phyloP scores from a whole-genome alignment of 176 grass and related monocot species.

The Juncus effusus region DNA sequence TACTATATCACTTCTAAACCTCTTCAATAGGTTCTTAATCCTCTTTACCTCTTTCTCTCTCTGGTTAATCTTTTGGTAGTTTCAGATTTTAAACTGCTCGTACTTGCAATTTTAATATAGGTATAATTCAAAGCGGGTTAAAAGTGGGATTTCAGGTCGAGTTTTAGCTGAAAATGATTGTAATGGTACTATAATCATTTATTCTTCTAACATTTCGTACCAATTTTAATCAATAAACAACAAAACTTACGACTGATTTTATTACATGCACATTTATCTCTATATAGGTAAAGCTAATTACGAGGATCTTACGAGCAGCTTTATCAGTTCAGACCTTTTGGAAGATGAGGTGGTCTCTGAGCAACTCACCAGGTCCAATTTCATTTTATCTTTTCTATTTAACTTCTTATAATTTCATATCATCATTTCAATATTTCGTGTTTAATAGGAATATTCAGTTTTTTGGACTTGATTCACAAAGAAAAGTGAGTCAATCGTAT shows the following conservation, averaged over 20 bases:
- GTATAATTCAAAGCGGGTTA: constrained; percentile 7
- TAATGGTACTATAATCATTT: constrained; percentile 14
- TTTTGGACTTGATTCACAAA: constrained; percentile 80
- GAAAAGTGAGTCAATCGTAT: constrained; percentile 70
- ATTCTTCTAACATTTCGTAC: not conserved
- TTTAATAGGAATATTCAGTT: constrained; percentile 86
- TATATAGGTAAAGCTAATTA: constrained; percentile 20
- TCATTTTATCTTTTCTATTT: not conserved
- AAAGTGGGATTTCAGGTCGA: not conserved
- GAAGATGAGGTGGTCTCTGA: constrained; percentile 87
- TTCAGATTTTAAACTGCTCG: not conserved
- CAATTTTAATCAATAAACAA: no score
- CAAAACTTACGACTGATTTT: no score
- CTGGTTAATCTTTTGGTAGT: not conserved
- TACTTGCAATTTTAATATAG: constrained; percentile 8
- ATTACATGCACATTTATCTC: not conserved
- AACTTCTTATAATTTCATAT: not conserved
- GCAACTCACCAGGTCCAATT: constrained; percentile 76
- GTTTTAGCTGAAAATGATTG: not conserved
- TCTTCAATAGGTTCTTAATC: constrained; percentile 48
- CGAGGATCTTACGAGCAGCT: not conserved
- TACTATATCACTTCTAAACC: constrained; percentile 29
- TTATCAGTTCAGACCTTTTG: constrained; percentile 48
- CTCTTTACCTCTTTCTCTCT: not conserved
- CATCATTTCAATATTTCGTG: constrained; percentile 5